Percentiles rank a stretch among this genome's conserved stretches.
phyloP scores from a whole-genome alignment of 306 rosid genomes.

The Luffa acutangula region DNA sequence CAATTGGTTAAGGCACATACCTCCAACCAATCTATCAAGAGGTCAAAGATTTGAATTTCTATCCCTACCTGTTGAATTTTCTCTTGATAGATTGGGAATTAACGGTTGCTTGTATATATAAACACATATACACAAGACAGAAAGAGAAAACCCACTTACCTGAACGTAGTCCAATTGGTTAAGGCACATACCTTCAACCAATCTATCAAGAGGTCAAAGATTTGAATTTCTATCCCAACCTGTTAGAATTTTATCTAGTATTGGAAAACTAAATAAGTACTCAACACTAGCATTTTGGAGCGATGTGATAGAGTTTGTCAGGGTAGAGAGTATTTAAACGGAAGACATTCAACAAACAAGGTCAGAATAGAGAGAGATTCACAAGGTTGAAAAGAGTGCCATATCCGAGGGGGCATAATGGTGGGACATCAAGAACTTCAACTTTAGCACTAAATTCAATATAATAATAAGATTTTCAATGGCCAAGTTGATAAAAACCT shows the following conservation, averaged over 20 bases:
- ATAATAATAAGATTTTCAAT: conserved; percentile 2
- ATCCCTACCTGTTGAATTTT: not conserved
- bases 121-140: not conserved
- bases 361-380: not conserved
- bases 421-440: not conserved
- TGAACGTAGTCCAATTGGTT: too few relatives aligned
- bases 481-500: conserved; percentile 8
- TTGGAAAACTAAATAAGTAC: not conserved
- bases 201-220: not conserved
- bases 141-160: too few relatives aligned
- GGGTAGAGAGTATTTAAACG: not conserved
- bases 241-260: not conserved
- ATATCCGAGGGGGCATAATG: not conserved
- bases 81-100: not conserved
- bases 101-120: not conserved
- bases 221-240: not conserved
- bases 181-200: not conserved
- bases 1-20: not conserved
- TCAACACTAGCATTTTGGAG: not conserved
- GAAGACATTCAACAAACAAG: not conserved
- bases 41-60: not conserved
- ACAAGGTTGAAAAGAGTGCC: not conserved
- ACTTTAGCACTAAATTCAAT: not conserved
- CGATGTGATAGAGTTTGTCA: not conserved
- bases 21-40: not conserved